Percentiles rank a stretch among this genome's conserved stretches.
These are phyloP conservation scores for Myxozyma monticola DNA, from an alignment of 805 yeast species.

Conservation along the genomic window DNA sequence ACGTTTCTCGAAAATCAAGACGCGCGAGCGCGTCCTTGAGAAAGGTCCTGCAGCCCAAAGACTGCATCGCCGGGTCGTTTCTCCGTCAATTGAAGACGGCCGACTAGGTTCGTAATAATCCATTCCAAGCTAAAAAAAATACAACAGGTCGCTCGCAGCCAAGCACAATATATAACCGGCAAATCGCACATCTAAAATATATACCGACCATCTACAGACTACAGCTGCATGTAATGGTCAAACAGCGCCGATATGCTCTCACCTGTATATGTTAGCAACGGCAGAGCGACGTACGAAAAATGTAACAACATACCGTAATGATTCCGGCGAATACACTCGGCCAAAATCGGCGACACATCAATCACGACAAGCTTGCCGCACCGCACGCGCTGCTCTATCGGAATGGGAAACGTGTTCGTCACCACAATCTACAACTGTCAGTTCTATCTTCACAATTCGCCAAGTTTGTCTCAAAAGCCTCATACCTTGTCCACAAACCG, in stretches of 20 bases:
- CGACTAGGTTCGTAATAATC: no score
- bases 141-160: no score
- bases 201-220: background rate
- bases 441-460: background rate
- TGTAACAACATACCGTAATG: no score
- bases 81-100: no score
- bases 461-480: no score
- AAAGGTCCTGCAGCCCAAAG: constrained; percentile 30
- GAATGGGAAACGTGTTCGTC: constrained; percentile 93
- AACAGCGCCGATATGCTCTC: constrained; percentile 27
- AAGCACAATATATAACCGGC: no score
- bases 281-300: background rate
- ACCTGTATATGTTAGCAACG: no score
- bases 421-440: no score
- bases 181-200: no score
- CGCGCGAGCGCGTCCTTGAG: background rate
- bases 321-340: constrained; percentile 97
- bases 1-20: no score
- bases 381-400: constrained; percentile 57
- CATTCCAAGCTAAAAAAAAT: no score
- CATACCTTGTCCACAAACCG: constrained; percentile 77
- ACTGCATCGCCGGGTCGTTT: constrained; percentile 30
- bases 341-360: constrained; percentile 92
- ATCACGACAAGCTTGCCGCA: constrained; percentile 72
- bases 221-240: constrained; percentile 10